Evolutionary conservation across 139 green algal species (phyloP).

Genomic region (Pseudopediastrum boryanum): DNA sequence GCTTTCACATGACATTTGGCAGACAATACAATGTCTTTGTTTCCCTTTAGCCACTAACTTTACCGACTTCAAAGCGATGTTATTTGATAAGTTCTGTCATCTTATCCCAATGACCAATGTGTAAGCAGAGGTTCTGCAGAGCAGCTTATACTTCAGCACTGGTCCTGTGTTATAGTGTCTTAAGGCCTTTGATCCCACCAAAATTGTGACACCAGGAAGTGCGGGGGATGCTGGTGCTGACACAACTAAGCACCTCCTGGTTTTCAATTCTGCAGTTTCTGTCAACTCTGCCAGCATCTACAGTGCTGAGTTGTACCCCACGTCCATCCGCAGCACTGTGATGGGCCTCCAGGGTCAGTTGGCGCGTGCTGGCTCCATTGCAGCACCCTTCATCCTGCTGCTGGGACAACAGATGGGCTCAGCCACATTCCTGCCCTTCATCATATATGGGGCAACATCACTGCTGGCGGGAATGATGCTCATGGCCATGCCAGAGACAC

Average conservation of each 20-base stretch:
- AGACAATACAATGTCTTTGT: not conserved
- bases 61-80: too few relatives aligned
- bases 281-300: not conserved
- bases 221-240: too few relatives aligned
- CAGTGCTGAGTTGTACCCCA: not conserved
- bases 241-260: not conserved
- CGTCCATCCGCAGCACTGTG: not conserved
- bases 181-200: too few relatives aligned
- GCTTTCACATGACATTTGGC: not conserved
- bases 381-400: slow-evolving; percentile 15
- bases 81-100: too few relatives aligned
- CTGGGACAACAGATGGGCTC: not conserved
- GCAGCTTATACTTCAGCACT: not conserved
- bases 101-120: too few relatives aligned
- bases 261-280: not conserved
- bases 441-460: not conserved
- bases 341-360: not conserved
- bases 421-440: slow-evolving; percentile 8
- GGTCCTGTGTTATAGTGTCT: not conserved
- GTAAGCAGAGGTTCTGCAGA: not conserved
- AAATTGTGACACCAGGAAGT: too few relatives aligned
- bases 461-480: slow-evolving; percentile 9
- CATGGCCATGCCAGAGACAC: slow-evolving; percentile 17
- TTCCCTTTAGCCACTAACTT: not conserved
- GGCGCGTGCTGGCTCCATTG: not conserved